Conservation (phyloP, 2,329 filamentous ascomycete species). For the Aphanoascus verrucosus region DNA sequence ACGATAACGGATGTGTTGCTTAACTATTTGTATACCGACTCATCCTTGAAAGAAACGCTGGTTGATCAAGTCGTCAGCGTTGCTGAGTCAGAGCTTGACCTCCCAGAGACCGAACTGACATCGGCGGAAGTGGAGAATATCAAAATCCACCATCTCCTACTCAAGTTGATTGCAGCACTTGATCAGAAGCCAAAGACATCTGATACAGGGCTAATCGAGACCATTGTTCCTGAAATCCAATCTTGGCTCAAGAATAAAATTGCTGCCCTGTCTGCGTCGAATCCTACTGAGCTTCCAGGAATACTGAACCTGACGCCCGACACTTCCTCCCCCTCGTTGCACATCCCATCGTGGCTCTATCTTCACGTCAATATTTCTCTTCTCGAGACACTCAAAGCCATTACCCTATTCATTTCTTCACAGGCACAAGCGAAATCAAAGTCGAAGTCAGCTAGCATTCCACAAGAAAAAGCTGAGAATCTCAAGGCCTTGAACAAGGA, state of each 20-base stretch:
- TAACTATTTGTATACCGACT: constrained; percentile 22
- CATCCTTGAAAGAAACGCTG: neutral
- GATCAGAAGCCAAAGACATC: neutral
- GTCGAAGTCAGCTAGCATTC: constrained; percentile 18
- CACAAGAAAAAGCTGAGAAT: constrained; percentile 27
- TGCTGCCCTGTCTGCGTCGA: neutral
- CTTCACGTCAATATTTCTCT: constrained; percentile 31
- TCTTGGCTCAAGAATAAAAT: constrained; percentile 13
- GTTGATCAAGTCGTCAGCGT: neutral
- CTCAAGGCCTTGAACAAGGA: constrained; percentile 22
- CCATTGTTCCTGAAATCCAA: constrained; percentile 11
- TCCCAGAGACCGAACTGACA: constrained; percentile 27
- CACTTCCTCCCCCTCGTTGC: constrained; percentile 20
- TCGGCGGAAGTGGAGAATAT: constrained; percentile 25
- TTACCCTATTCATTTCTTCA: constrained; percentile 25
- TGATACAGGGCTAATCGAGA: neutral
- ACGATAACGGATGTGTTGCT: constrained; percentile 30
- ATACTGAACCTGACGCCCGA: constrained; percentile 12
- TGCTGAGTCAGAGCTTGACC: constrained; percentile 13
- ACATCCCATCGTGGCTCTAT: constrained; percentile 33
- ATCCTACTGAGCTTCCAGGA: neutral
- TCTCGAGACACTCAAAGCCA: constrained; percentile 34
- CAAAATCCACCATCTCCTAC: constrained; percentile 26
- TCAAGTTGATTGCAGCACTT: constrained; percentile 23
- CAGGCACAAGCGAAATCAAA: constrained; percentile 25